Base-by-base conservation (phyloP, 148 eudicot genomes). In the Polygonum maritimum region DNA sequence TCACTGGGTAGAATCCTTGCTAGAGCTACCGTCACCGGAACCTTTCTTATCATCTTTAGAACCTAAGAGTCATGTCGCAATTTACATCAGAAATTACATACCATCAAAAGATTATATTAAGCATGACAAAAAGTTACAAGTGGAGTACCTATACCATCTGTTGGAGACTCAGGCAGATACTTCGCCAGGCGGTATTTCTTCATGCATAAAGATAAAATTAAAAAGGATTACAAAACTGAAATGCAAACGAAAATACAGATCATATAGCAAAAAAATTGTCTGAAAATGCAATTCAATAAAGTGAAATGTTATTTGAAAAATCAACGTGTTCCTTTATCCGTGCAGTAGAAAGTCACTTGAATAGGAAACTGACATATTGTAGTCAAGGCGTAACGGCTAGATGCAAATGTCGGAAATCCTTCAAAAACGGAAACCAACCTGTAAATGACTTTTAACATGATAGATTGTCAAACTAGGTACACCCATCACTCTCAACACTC, bases 401-500 rank as follows among this genome's bases (percentile, higher is more conserved):
- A 67, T 38, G 44, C 71, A 67, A 31, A 63, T 10, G 21, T 33
- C n/a, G 15, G n/a, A 33, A 11, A 36, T 36, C 44, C 71, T 14
- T 67, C 21, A 67, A 7, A 36, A 57, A 73, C 72, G 54, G 16
- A 36, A 57, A 73, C 72, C 60, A 79, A 94, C 94, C 90, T 90
- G 94, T 82, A 90, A 83, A 85, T 90, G 94, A 85, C 94, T 90
- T 85, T 90, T 90, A 79, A 90, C 94, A 76, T 90, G 94, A 77
- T 88, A 90, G 78, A 90, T 90, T 33, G 94, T 90, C 74, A 90
- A 83, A 48, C 91, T 91, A 44, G 89, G 85, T 73, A 88, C 94
- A 82, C 91, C 91, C 91, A 90, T 90, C 80, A 90, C 91, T 83
- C 89, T 84, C 75, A 90, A 80, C 48, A 90, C 94, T 76, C 94